These are phyloP conservation scores for Punica granatum DNA, from an alignment of 345 rosid species.

Conservation along the genomic window DNA sequence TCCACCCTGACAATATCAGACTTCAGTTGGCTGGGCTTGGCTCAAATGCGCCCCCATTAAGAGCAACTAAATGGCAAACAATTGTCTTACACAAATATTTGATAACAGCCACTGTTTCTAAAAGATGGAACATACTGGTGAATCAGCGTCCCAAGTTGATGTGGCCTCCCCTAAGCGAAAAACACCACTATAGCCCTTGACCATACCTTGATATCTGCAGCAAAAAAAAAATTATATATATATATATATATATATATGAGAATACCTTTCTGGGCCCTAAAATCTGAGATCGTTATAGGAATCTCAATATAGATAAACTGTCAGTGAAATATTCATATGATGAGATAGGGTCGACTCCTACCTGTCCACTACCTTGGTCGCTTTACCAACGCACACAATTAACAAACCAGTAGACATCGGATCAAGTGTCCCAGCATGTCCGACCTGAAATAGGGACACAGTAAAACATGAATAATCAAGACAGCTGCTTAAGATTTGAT, in stretches of 20 bases:
- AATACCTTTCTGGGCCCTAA: no score
- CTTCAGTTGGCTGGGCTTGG: neutral
- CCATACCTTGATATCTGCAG: conserved; percentile 86
- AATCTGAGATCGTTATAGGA: neutral
- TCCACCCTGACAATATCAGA: neutral
- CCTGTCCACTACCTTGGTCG: conserved; percentile 87
- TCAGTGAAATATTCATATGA: neutral
- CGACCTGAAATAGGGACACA: conserved; percentile 47
- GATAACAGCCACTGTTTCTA: neutral
- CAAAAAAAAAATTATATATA: no score
- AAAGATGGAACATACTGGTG: conserved; percentile 47
- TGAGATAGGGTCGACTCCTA: conserved; percentile 21
- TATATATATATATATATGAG: neutral
- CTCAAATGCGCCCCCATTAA: neutral
- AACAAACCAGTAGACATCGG: conserved; percentile 97
- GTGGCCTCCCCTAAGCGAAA: conserved; percentile 98
- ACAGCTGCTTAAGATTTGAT: neutral
- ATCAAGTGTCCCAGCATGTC: conserved; percentile 98
- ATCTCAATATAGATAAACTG: neutral
- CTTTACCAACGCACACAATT: conserved; percentile 87
- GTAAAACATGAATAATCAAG: neutral
- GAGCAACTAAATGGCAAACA: neutral
- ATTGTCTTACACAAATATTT: neutral
- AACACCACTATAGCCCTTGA: conserved; percentile 86
- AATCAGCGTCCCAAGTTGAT: conserved; percentile 95